phyloP scores from a whole-genome alignment of 129 eudicot species.

The Flaveria sonorensis region DNA sequence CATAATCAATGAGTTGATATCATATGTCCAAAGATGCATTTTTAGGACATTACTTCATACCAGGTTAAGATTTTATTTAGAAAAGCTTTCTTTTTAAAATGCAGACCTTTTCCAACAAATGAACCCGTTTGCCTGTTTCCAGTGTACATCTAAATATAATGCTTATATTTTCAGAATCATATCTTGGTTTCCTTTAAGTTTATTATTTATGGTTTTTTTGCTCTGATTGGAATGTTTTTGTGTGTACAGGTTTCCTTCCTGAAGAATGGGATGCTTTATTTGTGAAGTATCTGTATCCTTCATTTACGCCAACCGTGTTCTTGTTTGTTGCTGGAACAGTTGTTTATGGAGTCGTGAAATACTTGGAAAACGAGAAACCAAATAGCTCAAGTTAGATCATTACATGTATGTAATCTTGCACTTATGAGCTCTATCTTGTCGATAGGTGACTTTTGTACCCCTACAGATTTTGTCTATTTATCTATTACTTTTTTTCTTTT shows the following conservation, averaged over 20 bases:
- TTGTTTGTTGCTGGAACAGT: conserved; percentile 89
- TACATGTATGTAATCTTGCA: conserved; percentile 19
- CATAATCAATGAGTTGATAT: neutral
- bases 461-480: neutral
- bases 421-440: conserved; percentile 14
- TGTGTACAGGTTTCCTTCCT: conserved; percentile 72
- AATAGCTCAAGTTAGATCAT: conserved; percentile 47
- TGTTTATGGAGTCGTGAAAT: conserved; percentile 74
- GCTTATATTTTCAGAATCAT: neutral
- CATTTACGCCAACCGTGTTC: conserved; percentile 89
- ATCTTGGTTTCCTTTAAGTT: neutral
- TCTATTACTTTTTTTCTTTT: conserved; percentile 2
- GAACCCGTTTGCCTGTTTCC: neutral
- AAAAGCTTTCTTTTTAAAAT: neutral
- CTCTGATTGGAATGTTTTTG: conserved; percentile 4
- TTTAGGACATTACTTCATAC: neutral
- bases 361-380: conserved; percentile 64
- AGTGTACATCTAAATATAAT: conserved; percentile 1
- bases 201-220: neutral
- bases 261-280: conserved; percentile 83
- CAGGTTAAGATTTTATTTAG: neutral
- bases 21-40: conserved; percentile 2
- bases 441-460: conserved; percentile 12
- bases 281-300: conserved; percentile 84
- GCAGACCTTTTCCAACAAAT: neutral